These are phyloP conservation scores for Vitis hybrid DNA, from an alignment of 177 flowering plant species.

Conservation along the genomic window DNA sequence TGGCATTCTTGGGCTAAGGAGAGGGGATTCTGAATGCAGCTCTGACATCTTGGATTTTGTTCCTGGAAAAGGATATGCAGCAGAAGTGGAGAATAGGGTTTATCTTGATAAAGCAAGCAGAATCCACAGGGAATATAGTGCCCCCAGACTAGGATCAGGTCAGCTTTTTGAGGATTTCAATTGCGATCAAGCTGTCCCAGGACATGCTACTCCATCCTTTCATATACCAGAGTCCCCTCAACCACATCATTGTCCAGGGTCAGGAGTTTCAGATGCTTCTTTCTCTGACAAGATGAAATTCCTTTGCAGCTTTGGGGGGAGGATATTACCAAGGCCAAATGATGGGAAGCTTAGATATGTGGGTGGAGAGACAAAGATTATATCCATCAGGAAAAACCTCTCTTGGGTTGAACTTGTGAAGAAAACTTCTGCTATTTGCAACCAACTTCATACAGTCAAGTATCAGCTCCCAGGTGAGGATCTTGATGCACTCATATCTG, in stretches of 20 bases:
- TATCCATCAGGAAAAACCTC: constrained; percentile 51
- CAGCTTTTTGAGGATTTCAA: constrained; percentile 22
- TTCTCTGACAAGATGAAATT: constrained; percentile 55
- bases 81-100: constrained; percentile 25
- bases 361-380: constrained; percentile 84
- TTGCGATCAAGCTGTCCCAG: constrained; percentile 17
- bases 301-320: constrained; percentile 86
- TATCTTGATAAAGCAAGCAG: constrained; percentile 21
- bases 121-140: constrained; percentile 22
- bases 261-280: constrained; percentile 32
- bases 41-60: constrained; percentile 22
- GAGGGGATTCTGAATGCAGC: constrained; percentile 30
- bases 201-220: constrained; percentile 13
- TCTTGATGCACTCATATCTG: constrained; percentile 84
- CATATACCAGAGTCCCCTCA: constrained; percentile 34
- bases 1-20: constrained; percentile 32
- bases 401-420: constrained; percentile 53
- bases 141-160: constrained; percentile 16
- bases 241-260: constrained; percentile 21
- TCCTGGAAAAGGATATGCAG: constrained; percentile 1
- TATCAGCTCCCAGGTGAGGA: constrained; percentile 96
- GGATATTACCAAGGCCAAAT: constrained; percentile 67
- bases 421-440: constrained; percentile 57
- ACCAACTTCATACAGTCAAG: constrained; percentile 64
- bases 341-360: constrained; percentile 77